Evolutionary conservation across 108 stramenopile species (phyloP), one percentile per base, ranked within the genome.

Genomic region (Fragilaria radians): DNA sequence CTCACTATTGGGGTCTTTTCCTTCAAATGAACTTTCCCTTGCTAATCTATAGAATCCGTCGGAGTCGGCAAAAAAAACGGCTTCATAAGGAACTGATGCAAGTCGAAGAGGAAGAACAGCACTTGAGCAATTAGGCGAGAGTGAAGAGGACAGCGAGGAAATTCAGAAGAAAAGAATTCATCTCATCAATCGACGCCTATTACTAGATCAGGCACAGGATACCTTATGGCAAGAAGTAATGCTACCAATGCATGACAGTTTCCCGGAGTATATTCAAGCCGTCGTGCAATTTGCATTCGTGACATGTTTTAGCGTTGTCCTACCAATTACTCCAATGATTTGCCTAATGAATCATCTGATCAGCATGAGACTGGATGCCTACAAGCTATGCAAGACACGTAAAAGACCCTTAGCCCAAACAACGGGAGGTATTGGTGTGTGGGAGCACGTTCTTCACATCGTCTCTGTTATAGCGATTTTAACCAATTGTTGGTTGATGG

Each of bases 351-450:
- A 96, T 72, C 95, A 96, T 65, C 80, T 96, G 46, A 19, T 96
- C 30, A 88, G 88, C 53, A 95, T 97, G 78, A 76, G 96, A 32
- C 69, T 96, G 21, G 95, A 98, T 72, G 95, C 93, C 1, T 98
- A 91, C 86, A 99, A 99, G 70, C 79, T 99, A 47, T 96, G 95
- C 64, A 70, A 89, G 51, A 91, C 77, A 36, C 72, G 92, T 49
- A 82, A 91, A 18, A 76, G 97, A 29, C 95, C 97, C 0, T 67
- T 94, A 19, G 74, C 94, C 0, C 72, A 89, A 46, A 90, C 90
- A 66, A 96, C 97, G 5, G 93, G 93, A 26, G 89, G 93, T 14
- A 97, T 99, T 34, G 98, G 96, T 42, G 86, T 96, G 25, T 99
- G 97, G 97, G 85, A 93, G 52, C 89, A 92, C 57, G 85, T 97